phyloP scores from a whole-genome alignment of 2,329 filamentous ascomycete species.

The Colletotrichum orchidophilum region DNA sequence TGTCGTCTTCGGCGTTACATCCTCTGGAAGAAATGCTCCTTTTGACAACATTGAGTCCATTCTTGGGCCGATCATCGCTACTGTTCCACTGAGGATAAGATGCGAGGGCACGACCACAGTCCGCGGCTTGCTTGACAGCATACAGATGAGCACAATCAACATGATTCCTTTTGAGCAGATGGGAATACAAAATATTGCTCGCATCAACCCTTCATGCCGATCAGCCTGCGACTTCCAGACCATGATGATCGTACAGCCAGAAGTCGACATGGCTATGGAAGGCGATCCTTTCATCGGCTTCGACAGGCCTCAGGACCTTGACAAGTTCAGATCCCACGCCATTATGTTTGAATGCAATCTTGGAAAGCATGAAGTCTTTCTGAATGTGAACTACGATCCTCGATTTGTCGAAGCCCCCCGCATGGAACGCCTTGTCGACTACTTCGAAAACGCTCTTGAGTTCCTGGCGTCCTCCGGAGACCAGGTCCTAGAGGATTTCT shows the following conservation, averaged over 20 bases:
- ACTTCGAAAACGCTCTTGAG: constrained; percentile 15
- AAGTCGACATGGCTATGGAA: constrained; percentile 25
- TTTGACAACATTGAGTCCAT: constrained; percentile 36
- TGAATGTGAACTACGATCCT: constrained; percentile 19
- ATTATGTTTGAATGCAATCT: constrained; percentile 26
- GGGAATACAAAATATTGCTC: constrained; percentile 43
- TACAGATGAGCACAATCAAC: constrained; percentile 42
- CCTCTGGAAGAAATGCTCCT: constrained; percentile 41
- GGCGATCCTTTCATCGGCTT: neutral
- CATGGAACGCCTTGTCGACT: constrained; percentile 8
- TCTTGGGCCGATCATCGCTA: constrained; percentile 42
- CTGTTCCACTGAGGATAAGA: constrained; percentile 12
- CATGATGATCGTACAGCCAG: constrained; percentile 34
- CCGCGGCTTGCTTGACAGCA: constrained; percentile 30
- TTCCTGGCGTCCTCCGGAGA: neutral
- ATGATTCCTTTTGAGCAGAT: constrained; percentile 42
- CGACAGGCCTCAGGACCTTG: constrained; percentile 19
- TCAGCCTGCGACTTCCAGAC: constrained; percentile 27
- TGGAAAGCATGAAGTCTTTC: neutral
- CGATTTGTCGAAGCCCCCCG: neutral
- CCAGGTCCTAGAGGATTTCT: neutral
- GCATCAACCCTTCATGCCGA: constrained; percentile 1
- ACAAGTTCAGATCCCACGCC: constrained; percentile 24
- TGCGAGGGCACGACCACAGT: constrained; percentile 1
- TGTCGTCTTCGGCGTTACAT: constrained; percentile 51